A percentile compares a stretch with the other conserved stretches of the same genome.
These are phyloP conservation scores for Saturnispora zaruensis DNA, from an alignment of 805 yeast species.

Conservation along the genomic window DNA sequence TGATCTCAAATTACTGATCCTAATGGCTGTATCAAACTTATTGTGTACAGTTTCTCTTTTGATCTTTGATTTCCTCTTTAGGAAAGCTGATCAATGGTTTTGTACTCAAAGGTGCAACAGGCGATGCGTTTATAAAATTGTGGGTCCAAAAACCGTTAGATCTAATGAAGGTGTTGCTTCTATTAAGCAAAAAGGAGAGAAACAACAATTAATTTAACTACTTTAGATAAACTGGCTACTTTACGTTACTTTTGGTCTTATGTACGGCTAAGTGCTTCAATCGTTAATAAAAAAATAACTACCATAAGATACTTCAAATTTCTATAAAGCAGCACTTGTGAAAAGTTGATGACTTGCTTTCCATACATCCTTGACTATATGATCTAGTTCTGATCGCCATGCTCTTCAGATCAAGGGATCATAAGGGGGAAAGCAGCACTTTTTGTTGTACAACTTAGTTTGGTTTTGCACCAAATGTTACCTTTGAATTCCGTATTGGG, in stretches of 20 bases:
- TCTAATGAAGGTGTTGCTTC: not conserved
- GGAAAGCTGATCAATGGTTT: not conserved
- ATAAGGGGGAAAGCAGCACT: not conserved
- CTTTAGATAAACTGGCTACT: not conserved
- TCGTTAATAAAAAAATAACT: too few relatives aligned
- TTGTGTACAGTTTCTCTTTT: not conserved
- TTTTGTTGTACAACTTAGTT: not conserved
- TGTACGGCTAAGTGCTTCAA: not conserved
- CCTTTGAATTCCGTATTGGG: not conserved
- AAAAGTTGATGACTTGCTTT: too few relatives aligned
- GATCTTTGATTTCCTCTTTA: not conserved
- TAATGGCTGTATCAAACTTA: not conserved
- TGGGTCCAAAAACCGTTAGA: not conserved
- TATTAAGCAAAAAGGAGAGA: not conserved
- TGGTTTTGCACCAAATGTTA: not conserved
- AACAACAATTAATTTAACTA: not conserved
- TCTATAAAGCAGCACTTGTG: too few relatives aligned
- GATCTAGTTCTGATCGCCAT: not conserved
- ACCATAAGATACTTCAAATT: not conserved
- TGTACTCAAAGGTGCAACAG: not conserved
- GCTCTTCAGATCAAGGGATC: not conserved
- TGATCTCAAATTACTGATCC: not conserved
- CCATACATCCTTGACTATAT: not conserved
- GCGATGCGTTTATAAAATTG: not conserved
- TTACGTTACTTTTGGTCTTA: not conserved